A percentile compares a stretch with the other conserved stretches of the same genome.
These are phyloP conservation scores for Cyclostephanos tholiformis DNA, from an alignment of 108 stramenopile genomes.

Conservation along the genomic window DNA sequence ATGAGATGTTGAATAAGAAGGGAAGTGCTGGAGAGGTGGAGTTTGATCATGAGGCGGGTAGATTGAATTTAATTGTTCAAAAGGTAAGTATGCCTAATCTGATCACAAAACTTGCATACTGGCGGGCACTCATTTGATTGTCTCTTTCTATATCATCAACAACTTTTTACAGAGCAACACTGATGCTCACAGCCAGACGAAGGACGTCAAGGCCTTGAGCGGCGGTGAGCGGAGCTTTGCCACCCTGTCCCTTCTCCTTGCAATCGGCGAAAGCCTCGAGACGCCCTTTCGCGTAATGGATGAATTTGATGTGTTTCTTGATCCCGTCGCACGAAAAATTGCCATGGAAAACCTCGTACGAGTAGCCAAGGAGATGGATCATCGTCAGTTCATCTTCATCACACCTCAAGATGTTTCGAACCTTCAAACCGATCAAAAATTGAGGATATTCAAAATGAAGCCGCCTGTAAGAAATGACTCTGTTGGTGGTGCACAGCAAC, in stretches of 20 bases:
- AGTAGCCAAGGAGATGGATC: constrained; percentile 67
- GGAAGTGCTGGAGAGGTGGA: constrained; percentile 71
- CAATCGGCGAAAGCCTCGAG: constrained; percentile 89
- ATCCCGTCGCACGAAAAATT: constrained; percentile 86
- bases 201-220: constrained; percentile 87
- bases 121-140: neutral
- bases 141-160: neutral
- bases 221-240: constrained; percentile 87
- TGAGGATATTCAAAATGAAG: constrained; percentile 75
- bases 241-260: constrained; percentile 90
- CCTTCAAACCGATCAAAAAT: constrained; percentile 51
- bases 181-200: constrained; percentile 67
- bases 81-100: constrained; percentile 36
- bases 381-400: constrained; percentile 96
- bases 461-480: constrained; percentile 51
- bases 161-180: constrained; percentile 41
- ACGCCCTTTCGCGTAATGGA: constrained; percentile 98
- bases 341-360: constrained; percentile 79
- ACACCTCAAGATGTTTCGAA: constrained; percentile 92
- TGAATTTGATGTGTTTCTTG: constrained; percentile 98
- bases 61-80: constrained; percentile 71
- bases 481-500: constrained; percentile 68
- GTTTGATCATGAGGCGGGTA: constrained; percentile 70
- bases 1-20: constrained; percentile 79
- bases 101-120: neutral